These are phyloP conservation scores for Lipomyces spencermartinsiae DNA, from an alignment of 805 yeast species.

Conservation along the genomic window DNA sequence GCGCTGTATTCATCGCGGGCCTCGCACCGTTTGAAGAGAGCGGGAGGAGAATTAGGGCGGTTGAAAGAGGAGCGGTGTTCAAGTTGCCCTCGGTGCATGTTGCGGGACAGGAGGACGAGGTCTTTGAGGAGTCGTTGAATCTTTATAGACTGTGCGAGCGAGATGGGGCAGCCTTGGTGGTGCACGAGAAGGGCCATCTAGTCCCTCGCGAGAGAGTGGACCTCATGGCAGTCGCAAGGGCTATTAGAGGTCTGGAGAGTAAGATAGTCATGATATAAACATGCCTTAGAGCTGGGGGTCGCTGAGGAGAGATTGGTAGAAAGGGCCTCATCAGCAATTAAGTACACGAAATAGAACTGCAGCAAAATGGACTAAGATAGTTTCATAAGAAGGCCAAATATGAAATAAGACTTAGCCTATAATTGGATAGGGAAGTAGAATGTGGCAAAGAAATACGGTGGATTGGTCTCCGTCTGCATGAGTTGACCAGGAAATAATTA, in stretches of 20 bases:
- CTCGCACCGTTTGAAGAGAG: background rate
- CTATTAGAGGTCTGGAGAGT: background rate
- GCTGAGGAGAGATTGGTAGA: background rate
- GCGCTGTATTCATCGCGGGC: conserved; percentile 1
- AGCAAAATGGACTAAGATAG: too few species aligned
- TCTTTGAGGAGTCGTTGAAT: background rate
- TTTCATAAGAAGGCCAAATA: too few species aligned
- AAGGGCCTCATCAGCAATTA: too few species aligned
- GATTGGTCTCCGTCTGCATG: too few species aligned
- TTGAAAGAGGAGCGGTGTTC: background rate
- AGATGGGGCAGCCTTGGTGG: background rate
- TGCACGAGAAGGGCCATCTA: background rate
- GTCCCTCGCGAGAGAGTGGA: background rate
- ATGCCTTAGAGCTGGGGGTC: background rate
- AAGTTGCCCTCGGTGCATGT: background rate
- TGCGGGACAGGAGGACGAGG: background rate
- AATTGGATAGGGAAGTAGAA: too few species aligned
- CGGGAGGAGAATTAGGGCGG: background rate
- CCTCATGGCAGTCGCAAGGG: background rate
- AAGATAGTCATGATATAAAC: background rate
- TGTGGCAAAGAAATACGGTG: too few species aligned
- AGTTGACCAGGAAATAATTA: too few species aligned
- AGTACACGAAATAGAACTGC: too few species aligned
- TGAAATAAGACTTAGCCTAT: too few species aligned
- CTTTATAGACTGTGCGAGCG: background rate